phyloP scores from a whole-genome alignment of 495 filamentous ascomycete genomes.

The Jackrogersella minutella region DNA sequence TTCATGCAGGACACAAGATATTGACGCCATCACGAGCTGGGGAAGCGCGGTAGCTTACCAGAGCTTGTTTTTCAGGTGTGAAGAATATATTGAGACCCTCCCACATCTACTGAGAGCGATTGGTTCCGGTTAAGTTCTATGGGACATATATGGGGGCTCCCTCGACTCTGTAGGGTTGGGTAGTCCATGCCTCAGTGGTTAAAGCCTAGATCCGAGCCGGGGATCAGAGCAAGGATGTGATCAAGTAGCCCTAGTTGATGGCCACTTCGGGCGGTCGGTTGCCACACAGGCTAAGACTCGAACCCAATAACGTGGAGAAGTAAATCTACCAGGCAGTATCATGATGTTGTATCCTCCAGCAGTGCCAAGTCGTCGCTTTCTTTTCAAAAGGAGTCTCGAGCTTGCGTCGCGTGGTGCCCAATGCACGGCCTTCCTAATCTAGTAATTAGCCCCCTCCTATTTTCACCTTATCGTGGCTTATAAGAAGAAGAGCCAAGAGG shows the following conservation, averaged over 20 bases:
- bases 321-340: slow-evolving; percentile 34
- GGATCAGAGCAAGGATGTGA: slow-evolving; percentile 29
- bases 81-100: slow-evolving; percentile 19
- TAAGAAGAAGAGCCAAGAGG: slow-evolving; percentile 32
- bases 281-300: slow-evolving; percentile 38
- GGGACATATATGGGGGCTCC: background rate
- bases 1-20: slow-evolving; percentile 22
- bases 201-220: slow-evolving; percentile 33
- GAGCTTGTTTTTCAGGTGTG: slow-evolving; percentile 32
- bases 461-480: slow-evolving; percentile 31
- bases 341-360: slow-evolving; percentile 34
- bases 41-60: slow-evolving; percentile 38
- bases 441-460: slow-evolving; percentile 28
- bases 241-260: slow-evolving; percentile 22
- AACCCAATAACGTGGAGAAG: slow-evolving; percentile 37
- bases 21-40: slow-evolving; percentile 28
- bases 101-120: slow-evolving; percentile 10
- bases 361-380: slow-evolving; percentile 31
- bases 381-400: slow-evolving; percentile 34
- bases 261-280: slow-evolving; percentile 37
- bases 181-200: slow-evolving; percentile 5
- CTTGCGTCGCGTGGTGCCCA: slow-evolving; percentile 36
- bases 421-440: slow-evolving; percentile 37
- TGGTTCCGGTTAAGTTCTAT: slow-evolving; percentile 17
- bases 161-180: background rate